phyloP scores from a whole-genome alignment of 768 basidiomycete species.

The Leccinum arenicola region DNA sequence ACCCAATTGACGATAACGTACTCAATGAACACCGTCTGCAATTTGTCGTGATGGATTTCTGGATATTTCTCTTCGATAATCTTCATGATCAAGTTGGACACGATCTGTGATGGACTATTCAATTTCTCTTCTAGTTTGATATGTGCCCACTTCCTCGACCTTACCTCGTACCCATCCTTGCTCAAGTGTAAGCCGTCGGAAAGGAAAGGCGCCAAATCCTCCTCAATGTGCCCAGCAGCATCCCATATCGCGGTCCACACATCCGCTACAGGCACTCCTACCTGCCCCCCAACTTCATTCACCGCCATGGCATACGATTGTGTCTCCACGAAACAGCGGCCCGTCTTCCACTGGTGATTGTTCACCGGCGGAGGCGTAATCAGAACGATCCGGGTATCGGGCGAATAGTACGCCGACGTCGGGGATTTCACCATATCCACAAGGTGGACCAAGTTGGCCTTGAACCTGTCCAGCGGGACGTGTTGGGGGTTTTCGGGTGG shows the following conservation, averaged over 20 bases:
- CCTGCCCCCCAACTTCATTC: constrained; percentile 52
- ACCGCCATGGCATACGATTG: constrained; percentile 71
- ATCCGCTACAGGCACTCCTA: constrained; percentile 65
- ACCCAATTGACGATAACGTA: constrained; percentile 38
- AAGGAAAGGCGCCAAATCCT: constrained; percentile 49
- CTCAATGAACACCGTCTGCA: constrained; percentile 58
- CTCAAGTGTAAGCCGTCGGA: constrained; percentile 82
- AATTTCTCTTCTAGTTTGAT: constrained; percentile 1
- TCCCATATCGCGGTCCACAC: constrained; percentile 73
- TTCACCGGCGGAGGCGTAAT: constrained; percentile 86
- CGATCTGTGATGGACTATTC: constrained; percentile 42
- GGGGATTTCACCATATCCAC: constrained; percentile 61
- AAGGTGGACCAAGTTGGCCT: constrained; percentile 59
- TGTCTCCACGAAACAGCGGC: constrained; percentile 59
- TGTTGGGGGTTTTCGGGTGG: constrained; percentile 68
- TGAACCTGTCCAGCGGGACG: constrained; percentile 67
- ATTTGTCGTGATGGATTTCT: constrained; percentile 62
- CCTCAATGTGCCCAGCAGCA: constrained; percentile 62
- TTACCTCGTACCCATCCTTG: constrained; percentile 67
- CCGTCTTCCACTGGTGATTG: constrained; percentile 48
- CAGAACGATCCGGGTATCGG: constrained; percentile 71
- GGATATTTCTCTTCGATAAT: constrained; percentile 59
- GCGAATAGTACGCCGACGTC: constrained; percentile 62
- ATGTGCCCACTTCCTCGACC: constrained; percentile 19
- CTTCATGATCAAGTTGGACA: constrained; percentile 60